phyloP scores from a whole-genome alignment of 306 rosid genomes.

The Gastrolobium bilobum region DNA sequence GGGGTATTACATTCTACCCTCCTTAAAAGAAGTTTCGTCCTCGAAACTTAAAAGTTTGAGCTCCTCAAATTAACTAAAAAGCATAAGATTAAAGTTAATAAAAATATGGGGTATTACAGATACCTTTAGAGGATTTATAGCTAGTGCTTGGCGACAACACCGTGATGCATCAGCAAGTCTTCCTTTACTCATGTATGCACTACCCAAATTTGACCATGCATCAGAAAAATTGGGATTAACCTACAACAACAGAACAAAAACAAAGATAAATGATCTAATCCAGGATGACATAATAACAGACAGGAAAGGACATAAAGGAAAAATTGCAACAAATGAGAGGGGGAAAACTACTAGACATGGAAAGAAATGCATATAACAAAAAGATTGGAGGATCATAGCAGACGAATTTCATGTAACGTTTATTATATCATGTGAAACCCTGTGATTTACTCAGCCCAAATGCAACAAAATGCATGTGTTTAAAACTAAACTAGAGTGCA shows the following conservation, averaged over 20 bases:
- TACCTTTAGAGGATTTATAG: conserved; percentile 92
- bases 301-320: not conserved
- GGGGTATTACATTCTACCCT: no score
- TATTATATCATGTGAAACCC: no score
- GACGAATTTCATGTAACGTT: no score
- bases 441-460: no score
- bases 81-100: no score
- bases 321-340: not conserved
- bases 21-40: no score
- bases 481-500: no score
- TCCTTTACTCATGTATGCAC: conserved; percentile 99
- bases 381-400: not conserved
- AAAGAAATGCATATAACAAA: conserved; percentile 17
- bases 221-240: conserved; percentile 96
- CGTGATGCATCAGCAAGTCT: conserved; percentile 94
- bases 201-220: conserved; percentile 98
- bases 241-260: conserved; percentile 63
- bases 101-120: no score
- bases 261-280: not conserved
- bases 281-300: conserved; percentile 13
- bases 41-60: no score
- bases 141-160: conserved; percentile 98
- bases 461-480: no score
- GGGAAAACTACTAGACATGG: not conserved
- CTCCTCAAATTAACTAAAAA: no score